Evolutionary conservation across 2,329 filamentous ascomycete species (phyloP), one percentile per base, ranked within the genome.

Genomic region (Diaporthe citrichinensis): DNA sequence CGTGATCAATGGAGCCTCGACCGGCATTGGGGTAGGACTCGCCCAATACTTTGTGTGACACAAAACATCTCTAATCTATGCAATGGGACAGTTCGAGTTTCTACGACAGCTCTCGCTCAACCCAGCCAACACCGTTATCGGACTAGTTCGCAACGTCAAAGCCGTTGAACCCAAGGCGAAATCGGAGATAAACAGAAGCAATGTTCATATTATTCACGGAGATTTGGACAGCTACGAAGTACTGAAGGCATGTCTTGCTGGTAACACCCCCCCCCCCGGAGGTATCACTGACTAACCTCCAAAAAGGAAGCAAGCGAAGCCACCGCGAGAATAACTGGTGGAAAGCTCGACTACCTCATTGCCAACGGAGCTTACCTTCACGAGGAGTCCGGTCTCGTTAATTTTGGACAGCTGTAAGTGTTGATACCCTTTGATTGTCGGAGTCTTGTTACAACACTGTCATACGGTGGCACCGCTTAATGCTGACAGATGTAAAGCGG

Each of bases 291-390:
- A 34, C 44, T 51, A 8, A 67, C 10, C 20, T 17, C 25, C 5
- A 65, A 51, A 51, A 82, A 87, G 81, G 82, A 78, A 75, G 79
- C 81, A 1, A 79, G 75, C 8, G 77, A 79, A 20, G 76, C 78
- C 20, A 77, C 80, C 8, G 77, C 82, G 6, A 79, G 80, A 31
- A 83, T 85, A n/a, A 84, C 83, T 0, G 82, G 82, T 3, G 84
- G 61, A 36, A 79, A 81, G 65, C 76, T 91, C 6, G 89, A 91
- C 80, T 88, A 88, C 76, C 79, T 91, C 7, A 87, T 91, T 34
- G 86, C 85, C 71, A 91, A 91, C 71, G 89, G 83, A 1, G 89
- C 80, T 3, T 78, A 82, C 0, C 20, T 34, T 10, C 36, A 36
- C 15, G 8, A 25, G 1, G 25, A 25, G 1, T n/a, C 36, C 49